phyloP scores from a whole-genome alignment of 768 basidiomycete species.

The Boletales sp. region DNA sequence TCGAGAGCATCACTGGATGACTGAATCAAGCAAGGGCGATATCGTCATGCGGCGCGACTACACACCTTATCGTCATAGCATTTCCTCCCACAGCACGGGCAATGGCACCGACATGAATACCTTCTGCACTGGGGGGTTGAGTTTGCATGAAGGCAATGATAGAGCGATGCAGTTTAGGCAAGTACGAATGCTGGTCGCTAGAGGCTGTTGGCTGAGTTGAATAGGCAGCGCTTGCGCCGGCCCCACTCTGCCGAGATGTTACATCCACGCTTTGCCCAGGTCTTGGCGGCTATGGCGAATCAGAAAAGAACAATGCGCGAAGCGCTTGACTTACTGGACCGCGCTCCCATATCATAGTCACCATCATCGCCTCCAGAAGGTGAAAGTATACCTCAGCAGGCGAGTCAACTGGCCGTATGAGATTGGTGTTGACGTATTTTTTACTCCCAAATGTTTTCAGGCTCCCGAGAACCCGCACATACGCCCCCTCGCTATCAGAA shows the following conservation, averaged over 20 bases:
- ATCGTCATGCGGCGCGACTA: background rate
- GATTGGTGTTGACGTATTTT: conserved; percentile 74
- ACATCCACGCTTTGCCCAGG: conserved; percentile 25
- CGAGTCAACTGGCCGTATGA: conserved; percentile 67
- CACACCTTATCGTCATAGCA: conserved; percentile 62
- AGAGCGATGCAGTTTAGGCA: conserved; percentile 55
- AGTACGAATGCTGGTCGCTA: conserved; percentile 48
- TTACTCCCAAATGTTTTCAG: conserved; percentile 82
- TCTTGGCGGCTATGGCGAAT: conserved; percentile 29
- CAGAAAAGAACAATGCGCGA: background rate
- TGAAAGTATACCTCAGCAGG: conserved; percentile 82
- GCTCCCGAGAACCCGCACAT: conserved; percentile 76
- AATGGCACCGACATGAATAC: conserved; percentile 71
- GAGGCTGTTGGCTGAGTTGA: conserved; percentile 32
- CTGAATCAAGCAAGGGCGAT: background rate
- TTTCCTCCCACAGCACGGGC: conserved; percentile 58
- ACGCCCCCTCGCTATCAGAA: conserved; percentile 59
- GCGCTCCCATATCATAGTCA: conserved; percentile 60
- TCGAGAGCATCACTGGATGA: conserved; percentile 67
- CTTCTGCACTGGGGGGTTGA: conserved; percentile 52
- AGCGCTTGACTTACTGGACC: conserved; percentile 51
- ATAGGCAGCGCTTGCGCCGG: conserved; percentile 39
- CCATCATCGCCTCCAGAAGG: conserved; percentile 67
- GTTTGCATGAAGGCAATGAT: conserved; percentile 64
- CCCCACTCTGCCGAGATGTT: conserved; percentile 7